Evolutionary conservation across 768 basidiomycete genomes (phyloP).

Genomic region (Amanita fuliginea): DNA sequence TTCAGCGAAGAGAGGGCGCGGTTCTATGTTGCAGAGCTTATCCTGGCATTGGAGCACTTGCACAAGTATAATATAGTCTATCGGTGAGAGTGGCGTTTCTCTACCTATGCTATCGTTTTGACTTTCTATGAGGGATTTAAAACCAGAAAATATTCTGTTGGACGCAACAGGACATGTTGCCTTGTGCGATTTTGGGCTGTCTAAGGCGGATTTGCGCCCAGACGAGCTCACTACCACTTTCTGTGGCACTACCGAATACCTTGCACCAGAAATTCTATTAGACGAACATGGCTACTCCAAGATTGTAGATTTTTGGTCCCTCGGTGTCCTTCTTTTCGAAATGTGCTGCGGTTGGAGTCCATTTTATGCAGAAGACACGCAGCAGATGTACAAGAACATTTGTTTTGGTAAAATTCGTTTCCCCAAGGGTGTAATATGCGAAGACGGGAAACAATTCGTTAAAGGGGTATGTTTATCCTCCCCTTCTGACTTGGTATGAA

Average conservation of each 20-base stretch:
- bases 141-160: slow-evolving; percentile 96
- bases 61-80: slow-evolving; percentile 97
- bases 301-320: slow-evolving; percentile 96
- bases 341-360: slow-evolving; percentile 99
- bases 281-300: slow-evolving; percentile 98
- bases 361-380: slow-evolving; percentile 98
- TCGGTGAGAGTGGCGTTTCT: slow-evolving; percentile 40
- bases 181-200: slow-evolving; percentile 95
- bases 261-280: slow-evolving; percentile 96
- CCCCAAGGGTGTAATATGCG: slow-evolving; percentile 92
- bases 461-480: slow-evolving; percentile 67
- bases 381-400: slow-evolving; percentile 99
- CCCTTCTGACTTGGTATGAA: background rate
- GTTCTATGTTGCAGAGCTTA: slow-evolving; percentile 95
- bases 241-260: slow-evolving; percentile 97
- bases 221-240: slow-evolving; percentile 99
- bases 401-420: slow-evolving; percentile 99
- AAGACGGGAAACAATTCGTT: slow-evolving; percentile 98
- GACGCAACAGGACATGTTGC: slow-evolving; percentile 99
- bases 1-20: slow-evolving; percentile 89
- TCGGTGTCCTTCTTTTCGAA: slow-evolving; percentile 94
- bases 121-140: slow-evolving; percentile 59
- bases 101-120: background rate
- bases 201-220: slow-evolving; percentile 87
- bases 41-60: slow-evolving; percentile 90